These are phyloP conservation scores for Coemansia sp. DNA, from an alignment of 192 early-diverging fungal genomes.

Conservation along the genomic window DNA sequence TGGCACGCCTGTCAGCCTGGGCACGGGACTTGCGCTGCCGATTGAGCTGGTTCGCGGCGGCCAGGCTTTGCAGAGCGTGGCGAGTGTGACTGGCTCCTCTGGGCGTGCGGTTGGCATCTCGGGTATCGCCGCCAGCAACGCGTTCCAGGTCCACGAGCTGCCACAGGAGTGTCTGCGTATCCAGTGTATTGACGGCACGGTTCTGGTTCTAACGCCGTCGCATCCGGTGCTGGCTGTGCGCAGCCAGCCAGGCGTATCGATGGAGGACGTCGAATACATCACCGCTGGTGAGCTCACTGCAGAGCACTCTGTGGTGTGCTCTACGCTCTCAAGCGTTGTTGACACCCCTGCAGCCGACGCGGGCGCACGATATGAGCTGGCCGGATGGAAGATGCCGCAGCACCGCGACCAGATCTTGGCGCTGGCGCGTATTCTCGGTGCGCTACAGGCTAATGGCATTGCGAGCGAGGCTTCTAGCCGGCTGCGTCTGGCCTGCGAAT, in stretches of 20 bases:
- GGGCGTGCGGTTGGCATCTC: constrained; percentile 3
- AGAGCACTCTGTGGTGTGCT: constrained; percentile 40
- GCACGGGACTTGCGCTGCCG: constrained; percentile 37
- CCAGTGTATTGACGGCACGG: constrained; percentile 31
- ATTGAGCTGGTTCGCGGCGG: constrained; percentile 40
- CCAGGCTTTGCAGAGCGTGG: constrained; percentile 29
- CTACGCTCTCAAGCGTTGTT: constrained; percentile 27
- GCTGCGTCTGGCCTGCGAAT: neutral
- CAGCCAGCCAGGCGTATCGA: constrained; percentile 1
- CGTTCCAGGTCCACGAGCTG: constrained; percentile 41
- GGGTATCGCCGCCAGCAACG: constrained; percentile 22
- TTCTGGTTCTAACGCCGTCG: constrained; percentile 38
- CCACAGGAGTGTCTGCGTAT: constrained; percentile 43
- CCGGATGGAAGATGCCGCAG: constrained; percentile 12
- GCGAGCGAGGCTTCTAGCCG: neutral
- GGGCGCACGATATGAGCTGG: constrained; percentile 2
- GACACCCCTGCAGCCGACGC: constrained; percentile 15
- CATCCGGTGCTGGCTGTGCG: constrained; percentile 47
- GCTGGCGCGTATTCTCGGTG: constrained; percentile 41
- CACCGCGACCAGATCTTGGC: constrained; percentile 36
- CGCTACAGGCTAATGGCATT: constrained; percentile 12
- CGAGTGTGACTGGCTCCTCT: neutral
- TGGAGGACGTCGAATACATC: constrained; percentile 34
- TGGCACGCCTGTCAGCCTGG: constrained; percentile 49
- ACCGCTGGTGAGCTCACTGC: constrained; percentile 30